Conservation (phyloP, 306 rosid species). For the Quercus berberidifolia region DNA sequence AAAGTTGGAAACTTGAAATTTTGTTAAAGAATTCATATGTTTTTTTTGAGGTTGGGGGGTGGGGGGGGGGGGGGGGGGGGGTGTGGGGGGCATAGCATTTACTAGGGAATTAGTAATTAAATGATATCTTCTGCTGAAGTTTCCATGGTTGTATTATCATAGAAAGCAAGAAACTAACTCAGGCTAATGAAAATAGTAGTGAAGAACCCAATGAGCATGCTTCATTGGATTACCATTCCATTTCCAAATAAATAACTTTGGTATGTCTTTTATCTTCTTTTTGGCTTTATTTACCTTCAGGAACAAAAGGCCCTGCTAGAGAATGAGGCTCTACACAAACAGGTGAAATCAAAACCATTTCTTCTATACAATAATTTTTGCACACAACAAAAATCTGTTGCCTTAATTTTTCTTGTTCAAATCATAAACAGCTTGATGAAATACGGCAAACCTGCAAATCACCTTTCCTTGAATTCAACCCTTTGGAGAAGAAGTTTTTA, state of each 20-base stretch:
- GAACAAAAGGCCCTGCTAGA: constrained; percentile 55
- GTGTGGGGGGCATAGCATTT: not conserved
- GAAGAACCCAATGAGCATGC: no score
- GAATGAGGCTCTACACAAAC: constrained; percentile 52
- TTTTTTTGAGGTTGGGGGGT: not conserved
- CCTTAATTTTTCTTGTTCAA: not conserved
- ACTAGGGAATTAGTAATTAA: not conserved
- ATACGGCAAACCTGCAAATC: constrained; percentile 22
- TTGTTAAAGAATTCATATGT: not conserved
- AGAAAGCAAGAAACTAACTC: not conserved
- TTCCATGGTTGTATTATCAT: not conserved
- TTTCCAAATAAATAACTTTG: not conserved
- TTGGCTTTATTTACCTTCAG: constrained; percentile 24
- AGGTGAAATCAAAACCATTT: constrained; percentile 27
- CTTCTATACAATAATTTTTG: not conserved
- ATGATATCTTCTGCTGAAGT: not conserved
- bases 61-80: not conserved
- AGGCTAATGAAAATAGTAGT: not conserved
- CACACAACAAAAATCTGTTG: not conserved
- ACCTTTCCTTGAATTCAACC: constrained; percentile 29
- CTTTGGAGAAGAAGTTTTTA: constrained; percentile 32
- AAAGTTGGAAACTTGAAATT: not conserved
- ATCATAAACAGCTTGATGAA: constrained; percentile 39
- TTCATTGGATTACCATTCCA: not conserved
- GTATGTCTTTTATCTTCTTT: not conserved